Conservation (phyloP, 768 basidiomycete species). For the Rickenella mellea region DNA sequence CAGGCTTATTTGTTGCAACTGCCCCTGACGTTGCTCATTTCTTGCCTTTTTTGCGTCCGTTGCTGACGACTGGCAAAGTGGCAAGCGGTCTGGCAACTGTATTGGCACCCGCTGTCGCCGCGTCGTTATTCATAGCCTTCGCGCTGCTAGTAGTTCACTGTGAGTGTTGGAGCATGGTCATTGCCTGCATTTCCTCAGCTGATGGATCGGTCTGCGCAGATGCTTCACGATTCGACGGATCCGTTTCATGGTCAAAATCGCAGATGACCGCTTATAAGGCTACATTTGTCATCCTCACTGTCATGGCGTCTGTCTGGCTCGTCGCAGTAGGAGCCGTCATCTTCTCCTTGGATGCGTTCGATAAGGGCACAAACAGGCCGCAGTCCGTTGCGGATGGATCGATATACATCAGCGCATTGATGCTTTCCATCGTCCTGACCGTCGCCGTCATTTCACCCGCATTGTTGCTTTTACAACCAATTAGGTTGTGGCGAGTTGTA, state of each 20-base stretch:
- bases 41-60: constrained; percentile 49
- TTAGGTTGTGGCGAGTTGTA: constrained; percentile 47
- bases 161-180: constrained; percentile 25
- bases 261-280: constrained; percentile 55
- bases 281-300: constrained; percentile 48
- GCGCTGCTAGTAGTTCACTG: constrained; percentile 46
- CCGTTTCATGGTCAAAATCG: constrained; percentile 53
- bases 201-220: constrained; percentile 24
- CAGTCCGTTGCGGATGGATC: constrained; percentile 55
- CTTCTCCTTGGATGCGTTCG: constrained; percentile 56
- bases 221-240: constrained; percentile 41
- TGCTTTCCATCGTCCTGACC: constrained; percentile 48
- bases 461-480: constrained; percentile 63
- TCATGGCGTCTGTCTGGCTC: constrained; percentile 51
- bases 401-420: constrained; percentile 59
- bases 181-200: constrained; percentile 6
- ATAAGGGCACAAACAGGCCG: constrained; percentile 24
- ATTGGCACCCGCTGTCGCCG: constrained; percentile 56
- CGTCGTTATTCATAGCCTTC: constrained; percentile 46
- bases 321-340: constrained; percentile 59
- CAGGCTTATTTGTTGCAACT: constrained; percentile 56
- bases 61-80: constrained; percentile 35
- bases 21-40: constrained; percentile 69
- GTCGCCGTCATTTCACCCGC: constrained; percentile 64
- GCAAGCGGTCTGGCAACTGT: constrained; percentile 58